phyloP scores from a whole-genome alignment of 2,329 filamentous ascomycete genomes.

The Cylindrodendrum hubeiense region DNA sequence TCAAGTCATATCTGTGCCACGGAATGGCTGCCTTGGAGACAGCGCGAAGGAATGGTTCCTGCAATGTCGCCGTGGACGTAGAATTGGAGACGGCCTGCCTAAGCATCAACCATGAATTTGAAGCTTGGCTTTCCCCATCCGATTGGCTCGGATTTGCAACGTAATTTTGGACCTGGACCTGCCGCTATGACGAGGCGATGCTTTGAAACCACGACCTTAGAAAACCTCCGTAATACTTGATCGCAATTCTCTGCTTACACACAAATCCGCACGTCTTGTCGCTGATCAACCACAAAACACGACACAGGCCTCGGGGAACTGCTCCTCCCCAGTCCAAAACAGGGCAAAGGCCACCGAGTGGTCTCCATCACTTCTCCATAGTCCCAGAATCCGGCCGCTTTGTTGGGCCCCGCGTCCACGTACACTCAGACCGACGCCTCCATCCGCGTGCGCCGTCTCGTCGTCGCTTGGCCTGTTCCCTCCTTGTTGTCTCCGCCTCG shows the following conservation, averaged over 20 bases:
- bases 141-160: conserved; percentile 17
- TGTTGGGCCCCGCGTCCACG: conserved; percentile 12
- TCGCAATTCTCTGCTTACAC: neutral
- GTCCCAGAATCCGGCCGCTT: neutral
- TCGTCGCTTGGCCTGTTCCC: conserved; percentile 12
- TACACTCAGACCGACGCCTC: neutral
- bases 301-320: neutral
- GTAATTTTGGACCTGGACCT: neutral
- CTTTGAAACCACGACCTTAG: neutral
- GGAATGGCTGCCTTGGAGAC: neutral
- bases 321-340: neutral
- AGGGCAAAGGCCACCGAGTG: neutral
- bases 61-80: neutral
- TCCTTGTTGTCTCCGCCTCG: conserved; percentile 8
- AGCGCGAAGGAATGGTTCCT: neutral
- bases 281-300: neutral
- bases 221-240: neutral
- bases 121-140: neutral
- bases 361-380: conserved; percentile 6
- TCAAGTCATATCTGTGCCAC: neutral
- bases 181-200: neutral
- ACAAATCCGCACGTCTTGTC: neutral
- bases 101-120: neutral
- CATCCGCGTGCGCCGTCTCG: neutral
- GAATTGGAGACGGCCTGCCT: neutral